Evolutionary conservation across 2,329 filamentous ascomycete species (phyloP).

Genomic region (Tolypocladium tropicale): DNA sequence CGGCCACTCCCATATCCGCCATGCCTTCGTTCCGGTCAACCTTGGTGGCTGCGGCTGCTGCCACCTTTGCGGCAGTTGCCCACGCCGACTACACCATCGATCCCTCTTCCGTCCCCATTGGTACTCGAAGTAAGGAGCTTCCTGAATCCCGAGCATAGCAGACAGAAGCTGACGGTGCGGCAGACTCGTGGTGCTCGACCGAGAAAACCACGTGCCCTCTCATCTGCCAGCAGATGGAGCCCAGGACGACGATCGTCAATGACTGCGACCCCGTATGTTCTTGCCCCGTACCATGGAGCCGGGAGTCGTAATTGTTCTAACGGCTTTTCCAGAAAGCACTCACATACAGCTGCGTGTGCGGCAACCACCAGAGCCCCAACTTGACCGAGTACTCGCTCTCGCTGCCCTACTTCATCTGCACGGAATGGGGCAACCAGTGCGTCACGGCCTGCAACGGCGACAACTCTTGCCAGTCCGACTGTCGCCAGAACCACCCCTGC

Average conservation of each 20-base stretch:
- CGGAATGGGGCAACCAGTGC: conserved; percentile 60
- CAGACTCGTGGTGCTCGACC: conserved; percentile 54
- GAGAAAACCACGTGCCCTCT: conserved; percentile 57
- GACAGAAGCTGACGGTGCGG: conserved; percentile 9
- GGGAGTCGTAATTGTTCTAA: background rate
- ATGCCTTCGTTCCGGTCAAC: conserved; percentile 48
- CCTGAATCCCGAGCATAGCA: background rate
- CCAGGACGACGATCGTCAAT: conserved; percentile 47
- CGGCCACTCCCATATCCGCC: conserved; percentile 6
- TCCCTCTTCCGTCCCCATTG: conserved; percentile 45
- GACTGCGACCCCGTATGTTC: conserved; percentile 54
- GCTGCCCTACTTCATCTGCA: conserved; percentile 68
- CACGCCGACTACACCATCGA: conserved; percentile 52
- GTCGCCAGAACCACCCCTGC: conserved; percentile 59
- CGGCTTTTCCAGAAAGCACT: conserved; percentile 39
- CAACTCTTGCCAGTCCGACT: conserved; percentile 50
- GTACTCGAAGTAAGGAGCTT: conserved; percentile 36
- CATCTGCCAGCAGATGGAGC: conserved; percentile 55
- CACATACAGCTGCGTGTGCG: conserved; percentile 64
- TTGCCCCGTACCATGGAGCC: too few relatives aligned
- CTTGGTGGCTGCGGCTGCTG: conserved; percentile 42
- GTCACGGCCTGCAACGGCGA: conserved; percentile 42
- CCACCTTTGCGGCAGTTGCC: conserved; percentile 40
- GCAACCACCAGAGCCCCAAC: conserved; percentile 56
- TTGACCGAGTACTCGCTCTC: conserved; percentile 68